Base-by-base conservation (phyloP, 2,329 filamentous ascomycete species). In the Huntiella bhutanensis region DNA sequence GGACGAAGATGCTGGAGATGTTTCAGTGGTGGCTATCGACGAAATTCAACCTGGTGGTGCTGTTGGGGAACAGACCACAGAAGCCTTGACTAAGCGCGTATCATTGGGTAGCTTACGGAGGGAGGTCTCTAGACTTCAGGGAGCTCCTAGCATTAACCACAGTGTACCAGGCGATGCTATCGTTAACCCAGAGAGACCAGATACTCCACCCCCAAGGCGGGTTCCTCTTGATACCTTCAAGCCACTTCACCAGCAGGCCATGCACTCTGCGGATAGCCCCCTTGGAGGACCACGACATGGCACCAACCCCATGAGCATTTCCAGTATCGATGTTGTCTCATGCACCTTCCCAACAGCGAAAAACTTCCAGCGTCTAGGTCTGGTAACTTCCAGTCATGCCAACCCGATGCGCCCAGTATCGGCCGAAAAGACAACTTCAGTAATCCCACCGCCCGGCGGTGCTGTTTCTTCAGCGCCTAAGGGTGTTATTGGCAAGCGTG, bases 21-120 rank as follows among this genome's bases (percentile, higher is more conserved):
- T 19, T 7, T 38, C 34, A 6, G 70, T 74, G 39, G 65, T 75
- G 10, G 71, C 69, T 11, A 67, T 76, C 3, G 75, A 83, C 19
- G 68, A 73, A 13, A 81, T 94, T 42, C 60, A 71, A 0, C 84
- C 86, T 3, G 86, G 87, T 35, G 85, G 81, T n/a, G 70, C 78
- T 48, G 70, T 70, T 17, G 80, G 76, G 15, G 28, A 34, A 10
- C 44, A 19, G 36, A 35, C 46, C 3, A 35, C 12, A 10, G 40
- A 45, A 13, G 8, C 16, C 15, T 28, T 28, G 22, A 10, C 22
- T 28, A 43, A 37, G 11, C 22, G 44, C 12, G 32, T 34, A 3
- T 49, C 48, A 4, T 47, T 49, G 13, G 44, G n/a, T n/a, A 47
- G 35, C 5, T 12, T 46, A n/a, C 40, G 40, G 11, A 13, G 44